A percentile compares a stretch with the other conserved stretches of the same genome.
phyloP scores from a whole-genome alignment of 2,329 filamentous ascomycete species.

The Lasiodiplodia sp. region DNA sequence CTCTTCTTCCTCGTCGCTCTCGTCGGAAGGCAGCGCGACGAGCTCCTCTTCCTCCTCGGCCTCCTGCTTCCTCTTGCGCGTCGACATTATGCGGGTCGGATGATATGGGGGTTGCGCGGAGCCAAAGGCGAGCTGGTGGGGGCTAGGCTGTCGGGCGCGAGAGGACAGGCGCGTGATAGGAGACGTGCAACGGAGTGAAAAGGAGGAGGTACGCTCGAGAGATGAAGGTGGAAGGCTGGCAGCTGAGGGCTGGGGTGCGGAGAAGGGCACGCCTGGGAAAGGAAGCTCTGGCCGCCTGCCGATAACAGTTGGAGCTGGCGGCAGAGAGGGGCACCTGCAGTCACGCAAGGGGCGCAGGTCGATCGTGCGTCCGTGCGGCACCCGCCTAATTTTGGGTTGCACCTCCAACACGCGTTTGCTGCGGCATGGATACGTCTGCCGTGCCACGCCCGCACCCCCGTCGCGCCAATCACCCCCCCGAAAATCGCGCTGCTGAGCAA shows the following conservation, averaged over 20 bases:
- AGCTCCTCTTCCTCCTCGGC: slow-evolving; percentile 31
- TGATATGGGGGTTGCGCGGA: neutral
- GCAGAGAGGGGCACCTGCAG: slow-evolving; percentile 7
- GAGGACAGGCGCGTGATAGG: neutral
- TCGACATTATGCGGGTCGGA: slow-evolving; percentile 21
- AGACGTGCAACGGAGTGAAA: neutral
- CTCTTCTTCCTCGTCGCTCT: slow-evolving; percentile 27
- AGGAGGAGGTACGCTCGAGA: neutral
- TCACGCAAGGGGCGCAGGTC: slow-evolving; percentile 21
- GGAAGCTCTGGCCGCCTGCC: slow-evolving; percentile 18
- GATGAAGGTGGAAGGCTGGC: slow-evolving; percentile 2
- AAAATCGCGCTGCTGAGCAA: slow-evolving; percentile 16
- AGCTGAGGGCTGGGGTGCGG: slow-evolving; percentile 21
- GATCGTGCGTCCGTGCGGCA: slow-evolving; percentile 9
- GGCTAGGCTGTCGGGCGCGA: slow-evolving; percentile 12
- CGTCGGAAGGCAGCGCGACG: slow-evolving; percentile 29
- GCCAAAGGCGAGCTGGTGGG: neutral
- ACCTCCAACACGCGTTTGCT: neutral
- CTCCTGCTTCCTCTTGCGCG: slow-evolving; percentile 32
- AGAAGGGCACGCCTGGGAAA: slow-evolving; percentile 10
- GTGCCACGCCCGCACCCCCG: slow-evolving; percentile 21
- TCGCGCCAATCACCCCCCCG: slow-evolving; percentile 7
- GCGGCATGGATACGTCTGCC: slow-evolving; percentile 1
- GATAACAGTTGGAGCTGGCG: slow-evolving; percentile 15
- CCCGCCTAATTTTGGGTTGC: slow-evolving; percentile 21